Percentiles rank a stretch among this genome's conserved stretches.
phyloP scores from a whole-genome alignment of 108 stramenopile species.

The Cyclotella kingstonii region DNA sequence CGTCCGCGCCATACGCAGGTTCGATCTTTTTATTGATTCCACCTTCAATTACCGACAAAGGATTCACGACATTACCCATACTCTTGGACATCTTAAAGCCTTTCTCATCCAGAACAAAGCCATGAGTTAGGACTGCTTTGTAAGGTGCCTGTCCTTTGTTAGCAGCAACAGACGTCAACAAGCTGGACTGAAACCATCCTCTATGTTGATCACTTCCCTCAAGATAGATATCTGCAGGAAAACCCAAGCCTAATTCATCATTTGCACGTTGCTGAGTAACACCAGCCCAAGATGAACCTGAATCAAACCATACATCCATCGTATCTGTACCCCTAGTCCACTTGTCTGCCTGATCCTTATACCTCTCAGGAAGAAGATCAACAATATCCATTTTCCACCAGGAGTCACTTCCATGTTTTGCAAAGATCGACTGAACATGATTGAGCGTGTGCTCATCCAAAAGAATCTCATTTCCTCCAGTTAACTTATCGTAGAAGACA shows the following conservation, averaged over 20 bases:
- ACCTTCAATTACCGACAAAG: slow-evolving; percentile 92
- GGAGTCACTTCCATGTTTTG: slow-evolving; percentile 92
- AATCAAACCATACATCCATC: slow-evolving; percentile 99
- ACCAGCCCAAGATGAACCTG: slow-evolving; percentile 97
- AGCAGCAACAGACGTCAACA: slow-evolving; percentile 94
- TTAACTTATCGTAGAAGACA: slow-evolving; percentile 89
- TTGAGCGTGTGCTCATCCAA: slow-evolving; percentile 83
- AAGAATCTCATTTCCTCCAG: slow-evolving; percentile 77
- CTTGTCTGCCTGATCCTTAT: slow-evolving; percentile 82
- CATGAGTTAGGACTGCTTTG: slow-evolving; percentile 97
- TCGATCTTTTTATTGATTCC: slow-evolving; percentile 93
- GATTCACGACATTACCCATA: slow-evolving; percentile 97
- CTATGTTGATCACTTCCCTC: slow-evolving; percentile 97
- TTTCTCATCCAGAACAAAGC: slow-evolving; percentile 97
- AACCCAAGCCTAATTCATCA: slow-evolving; percentile 57
- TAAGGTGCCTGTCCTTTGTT: slow-evolving; percentile 85
- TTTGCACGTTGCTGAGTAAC: slow-evolving; percentile 83
- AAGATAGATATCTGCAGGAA: slow-evolving; percentile 90
- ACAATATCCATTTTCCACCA: slow-evolving; percentile 93
- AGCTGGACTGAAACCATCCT: slow-evolving; percentile 98
- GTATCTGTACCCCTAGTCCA: slow-evolving; percentile 97
- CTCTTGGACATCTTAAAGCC: slow-evolving; percentile 99
- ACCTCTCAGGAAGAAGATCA: slow-evolving; percentile 88
- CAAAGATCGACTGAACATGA: slow-evolving; percentile 83
- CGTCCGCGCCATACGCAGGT: slow-evolving; percentile 98